Base-by-base conservation (phyloP, 2,329 filamentous ascomycete species). In the Pleoardoris graminearum region DNA sequence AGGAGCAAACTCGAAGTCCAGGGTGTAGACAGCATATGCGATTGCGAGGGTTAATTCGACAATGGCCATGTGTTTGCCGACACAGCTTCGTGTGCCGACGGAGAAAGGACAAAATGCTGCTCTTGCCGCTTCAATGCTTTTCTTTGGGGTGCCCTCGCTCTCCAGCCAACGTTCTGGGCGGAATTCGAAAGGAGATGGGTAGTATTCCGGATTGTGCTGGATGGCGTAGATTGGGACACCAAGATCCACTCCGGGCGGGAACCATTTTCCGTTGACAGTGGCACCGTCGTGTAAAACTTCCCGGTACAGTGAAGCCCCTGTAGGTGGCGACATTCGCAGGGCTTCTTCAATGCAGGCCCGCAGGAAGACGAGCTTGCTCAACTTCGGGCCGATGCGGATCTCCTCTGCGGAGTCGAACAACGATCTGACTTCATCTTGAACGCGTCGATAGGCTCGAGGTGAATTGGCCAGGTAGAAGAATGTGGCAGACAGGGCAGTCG, bases 321-420 rank as follows among this genome's bases (percentile, higher is more conserved):
- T 54, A 10, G 65, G 55, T 1, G 64, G 63, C 3, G 45, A 55
- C 8, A 65, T 50, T 12, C 64, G 57, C 44, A 67, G 47, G 3
- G 61, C 46, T 39, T 66, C 64, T 16, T 66, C 60, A 29, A 67
- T 50, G 36, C 50, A 57, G 22, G 61, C 63, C 10, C 52, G 53
- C 1, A 67, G 54, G 35, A 59, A 67, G 2, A 14, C 35, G 32
- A 61, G 65, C 3, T 30, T 35, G 3, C 46, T 50, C 3, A 66
- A 53, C 11, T 41, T 29, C 2, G 55, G 30, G 6, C 62, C 62
- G 27, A 23, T 23, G 3, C 38, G 23, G 16, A 67, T 63, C 5
- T 67, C 61, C 30, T 54, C 53, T 14, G 1, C 44, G 54, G 1
- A 7, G 11, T 8, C 30, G 51, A 32, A 51, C 35, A 22, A 65